phyloP scores from a whole-genome alignment of 2,329 filamentous ascomycete species.

The Pyrenochaeta sp. region DNA sequence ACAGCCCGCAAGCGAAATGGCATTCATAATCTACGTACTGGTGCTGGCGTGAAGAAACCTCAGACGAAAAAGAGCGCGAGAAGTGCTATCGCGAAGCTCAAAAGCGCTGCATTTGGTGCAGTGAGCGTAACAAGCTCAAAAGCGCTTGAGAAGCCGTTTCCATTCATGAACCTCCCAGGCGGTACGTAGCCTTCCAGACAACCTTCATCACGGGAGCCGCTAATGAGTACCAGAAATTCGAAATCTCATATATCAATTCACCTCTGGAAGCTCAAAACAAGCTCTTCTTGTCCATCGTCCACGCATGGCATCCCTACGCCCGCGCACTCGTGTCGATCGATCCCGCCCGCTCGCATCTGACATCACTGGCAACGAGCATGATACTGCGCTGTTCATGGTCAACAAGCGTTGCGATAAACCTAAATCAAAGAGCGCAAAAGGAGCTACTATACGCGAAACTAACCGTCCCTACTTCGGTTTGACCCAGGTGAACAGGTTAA shows the following conservation, averaged over 20 bases:
- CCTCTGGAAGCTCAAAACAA: constrained; percentile 17
- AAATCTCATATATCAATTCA: constrained; percentile 36
- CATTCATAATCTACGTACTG: constrained; percentile 6
- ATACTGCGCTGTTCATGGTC: constrained; percentile 7
- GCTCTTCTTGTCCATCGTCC: constrained; percentile 36
- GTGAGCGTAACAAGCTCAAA: background rate
- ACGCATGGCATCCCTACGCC: constrained; percentile 32
- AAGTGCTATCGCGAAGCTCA: background rate
- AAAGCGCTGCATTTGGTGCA: background rate
- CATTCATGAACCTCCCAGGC: constrained; percentile 32
- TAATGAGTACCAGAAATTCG: constrained; percentile 32
- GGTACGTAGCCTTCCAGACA: constrained; percentile 9
- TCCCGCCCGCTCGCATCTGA: constrained; percentile 23
- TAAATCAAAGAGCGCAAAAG: constrained; percentile 7
- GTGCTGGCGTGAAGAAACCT: constrained; percentile 17
- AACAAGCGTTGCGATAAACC: background rate
- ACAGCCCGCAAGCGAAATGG: background rate
- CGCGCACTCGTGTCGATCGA: constrained; percentile 30
- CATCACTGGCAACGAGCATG: constrained; percentile 17
- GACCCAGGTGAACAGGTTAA: constrained; percentile 34
- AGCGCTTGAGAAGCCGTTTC: constrained; percentile 8
- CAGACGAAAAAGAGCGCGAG: background rate
- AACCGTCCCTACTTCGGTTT: constrained; percentile 37
- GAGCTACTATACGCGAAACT: constrained; percentile 11
- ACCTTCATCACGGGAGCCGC: background rate